Percentiles rank a stretch among this genome's conserved stretches.
Conservation (phyloP, 2,329 filamentous ascomycete species). For the Apiospora aurea region DNA sequence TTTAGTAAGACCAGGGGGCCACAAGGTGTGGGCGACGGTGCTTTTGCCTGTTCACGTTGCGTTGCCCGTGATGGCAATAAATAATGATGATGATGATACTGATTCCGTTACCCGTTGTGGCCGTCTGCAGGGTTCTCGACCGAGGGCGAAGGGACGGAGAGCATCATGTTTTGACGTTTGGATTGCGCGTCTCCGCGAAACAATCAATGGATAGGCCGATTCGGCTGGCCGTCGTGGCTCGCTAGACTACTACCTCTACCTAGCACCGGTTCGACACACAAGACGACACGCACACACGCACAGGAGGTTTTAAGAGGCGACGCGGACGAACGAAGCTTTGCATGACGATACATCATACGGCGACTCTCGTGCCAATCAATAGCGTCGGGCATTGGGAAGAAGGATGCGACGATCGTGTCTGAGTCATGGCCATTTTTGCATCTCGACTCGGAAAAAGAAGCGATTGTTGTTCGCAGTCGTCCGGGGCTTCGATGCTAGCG, state of each 20-base stretch:
- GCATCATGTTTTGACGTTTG: conserved; percentile 16
- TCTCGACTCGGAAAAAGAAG: conserved; percentile 11
- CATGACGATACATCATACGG: conserved; percentile 17
- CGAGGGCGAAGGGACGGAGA: not conserved
- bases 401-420: conserved; percentile 3
- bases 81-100: not conserved
- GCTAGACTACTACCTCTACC: not conserved
- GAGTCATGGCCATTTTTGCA: conserved; percentile 18
- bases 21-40: not conserved
- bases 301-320: not conserved
- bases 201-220: conserved; percentile 2
- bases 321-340: conserved; percentile 9
- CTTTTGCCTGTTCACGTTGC: not conserved
- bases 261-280: not conserved
- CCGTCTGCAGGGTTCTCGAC: not conserved
- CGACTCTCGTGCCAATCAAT: conserved; percentile 15
- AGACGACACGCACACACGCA: not conserved
- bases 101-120: not conserved
- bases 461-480: not conserved
- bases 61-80: conserved; percentile 8
- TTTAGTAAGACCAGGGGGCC: not conserved
- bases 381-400: not conserved
- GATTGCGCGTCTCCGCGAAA: conserved; percentile 8
- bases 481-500: not conserved
- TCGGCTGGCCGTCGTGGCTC: not conserved